Evolutionary conservation across 176 grass and related monocot genomes (phyloP).

Genomic region (Avena sativa): DNA sequence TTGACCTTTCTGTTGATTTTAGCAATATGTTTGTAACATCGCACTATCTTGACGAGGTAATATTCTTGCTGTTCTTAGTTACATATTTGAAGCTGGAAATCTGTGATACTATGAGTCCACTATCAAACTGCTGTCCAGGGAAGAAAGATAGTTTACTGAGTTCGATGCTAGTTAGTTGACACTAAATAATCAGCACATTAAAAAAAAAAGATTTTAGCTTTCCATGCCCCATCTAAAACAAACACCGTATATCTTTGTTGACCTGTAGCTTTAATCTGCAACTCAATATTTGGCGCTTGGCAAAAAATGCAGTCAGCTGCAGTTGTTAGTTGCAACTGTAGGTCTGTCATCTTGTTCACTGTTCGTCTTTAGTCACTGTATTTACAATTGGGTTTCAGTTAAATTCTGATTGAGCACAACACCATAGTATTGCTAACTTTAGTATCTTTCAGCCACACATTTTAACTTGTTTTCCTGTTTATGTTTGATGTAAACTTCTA

Average conservation of each 20-base stretch:
- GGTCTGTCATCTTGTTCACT: not conserved
- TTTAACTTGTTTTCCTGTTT: not conserved
- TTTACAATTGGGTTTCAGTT: not conserved
- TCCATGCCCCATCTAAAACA: not conserved
- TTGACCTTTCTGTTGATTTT: constrained; percentile 76
- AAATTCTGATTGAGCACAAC: not conserved
- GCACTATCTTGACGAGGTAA: constrained; percentile 78
- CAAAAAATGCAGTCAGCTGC: constrained; percentile 9
- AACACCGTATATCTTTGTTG: not conserved
- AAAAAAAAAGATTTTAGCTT: not conserved
- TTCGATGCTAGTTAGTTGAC: not conserved
- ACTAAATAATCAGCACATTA: constrained; percentile 2
- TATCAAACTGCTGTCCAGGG: not conserved
- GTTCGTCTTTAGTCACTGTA: constrained; percentile 19
- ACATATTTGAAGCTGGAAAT: not conserved
- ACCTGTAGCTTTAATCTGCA: not conserved
- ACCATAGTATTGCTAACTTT: not conserved
- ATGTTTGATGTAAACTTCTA: not conserved
- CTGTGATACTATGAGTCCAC: not conserved
- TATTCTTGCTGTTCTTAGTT: not conserved
- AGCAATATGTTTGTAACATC: constrained; percentile 65
- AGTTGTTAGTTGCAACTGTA: not conserved
- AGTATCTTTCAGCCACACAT: not conserved
- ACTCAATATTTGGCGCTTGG: not conserved
- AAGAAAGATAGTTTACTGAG: not conserved